Evolutionary conservation across 2,329 filamentous ascomycete genomes (phyloP), one percentile per base, ranked within the genome.

Genomic region (Dissoconium aciculare): DNA sequence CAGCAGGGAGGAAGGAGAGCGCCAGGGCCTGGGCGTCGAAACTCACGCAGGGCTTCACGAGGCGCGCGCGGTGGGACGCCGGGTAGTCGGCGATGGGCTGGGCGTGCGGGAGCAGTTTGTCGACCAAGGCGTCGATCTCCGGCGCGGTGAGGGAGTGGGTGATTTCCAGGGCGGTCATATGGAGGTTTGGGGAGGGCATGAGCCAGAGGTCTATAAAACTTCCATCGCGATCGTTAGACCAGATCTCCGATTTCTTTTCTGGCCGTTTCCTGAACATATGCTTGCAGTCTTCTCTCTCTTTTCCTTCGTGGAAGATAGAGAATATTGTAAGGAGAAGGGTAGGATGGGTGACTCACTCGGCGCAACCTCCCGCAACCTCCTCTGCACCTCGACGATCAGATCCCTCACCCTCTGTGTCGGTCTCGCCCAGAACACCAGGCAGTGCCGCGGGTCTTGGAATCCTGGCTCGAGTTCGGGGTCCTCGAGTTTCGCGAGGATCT

Each of bases 1-100:
- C 67, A 0, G 81, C 82, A 0, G 87, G 85, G 2, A 94, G 60
- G 55, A 91, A 94, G 15, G 80, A 89, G 17, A 95, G 58, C 1
- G 87, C 87, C 33, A 94, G 64, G 11, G 84, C 87, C 4, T 83
- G 76, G 1, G 80, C 69, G 51, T 95, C 87, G 50, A 79, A 92
- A 14, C 80, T 83, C 27, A 95, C 54, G 51, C 78, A 65, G 1
- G 87, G 87, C 53, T 79, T 89, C 37, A 91, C 71, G 3, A 94
- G 70, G 8, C 81, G 71, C 1, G 79, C 62, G 26, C 78, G 74
- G 50, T 84, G 75, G 3, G 58, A 52, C 46, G 67, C 65, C 0
- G 79, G 74, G 49, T 77, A 74, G 47, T 75, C 69, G 4, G 71
- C 69, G 40, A 92, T 69, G 6, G 58, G 49, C 5, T 67, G 59